Base-by-base conservation (phyloP, 768 basidiomycete species). In the Lactarius sanguifluus region DNA sequence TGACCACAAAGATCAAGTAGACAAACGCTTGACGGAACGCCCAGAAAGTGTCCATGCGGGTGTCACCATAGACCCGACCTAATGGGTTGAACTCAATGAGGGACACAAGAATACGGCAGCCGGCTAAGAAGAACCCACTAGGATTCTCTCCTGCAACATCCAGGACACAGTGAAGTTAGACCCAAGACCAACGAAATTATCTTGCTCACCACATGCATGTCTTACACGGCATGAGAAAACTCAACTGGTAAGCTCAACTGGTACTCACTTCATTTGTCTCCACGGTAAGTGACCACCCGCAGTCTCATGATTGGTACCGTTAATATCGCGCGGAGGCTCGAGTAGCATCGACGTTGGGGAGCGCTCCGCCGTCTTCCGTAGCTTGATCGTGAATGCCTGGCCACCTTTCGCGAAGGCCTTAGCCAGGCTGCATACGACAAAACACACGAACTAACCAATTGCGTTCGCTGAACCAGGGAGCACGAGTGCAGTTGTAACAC, bases 381-480 rank as follows among this genome's bases (percentile, higher is more conserved):
- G 83, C 77, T 94, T 96, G 69, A 94, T 88, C 34, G 85, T 81
- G 74, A 86, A 89, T 0, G 86, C 91, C 73, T 91, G 90, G 0
- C 90, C 90, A 57, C 89, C 89, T 82, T 72, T 61, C 16, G 15
- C 55, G 13, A 73, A 47, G 55, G n/a, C 56, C 38, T 40, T 16
- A 72, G 30, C 9, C 23, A 54, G 32, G 13, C 16, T 25, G 23
- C 25, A 12, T 13, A 50, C 25, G 16, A 47, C 15, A 28, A 23
- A 56, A 54, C 3, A 32, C 16, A 28, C 4, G 34, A 12, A 16
- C 58, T 50, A 16, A 67, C 66, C 66, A 13, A 67, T 67, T 32
- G 66, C 66, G 40, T 67, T 82, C 10, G 79, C 84, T 52, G 86
- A 89, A 0, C 91, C 92, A 3, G 93, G 93, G 1, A 94, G 80